A percentile compares a stretch with the other conserved stretches of the same genome.
phyloP scores from a whole-genome alignment of 2,329 filamentous ascomycete genomes.

The Sarocladium kiliense region DNA sequence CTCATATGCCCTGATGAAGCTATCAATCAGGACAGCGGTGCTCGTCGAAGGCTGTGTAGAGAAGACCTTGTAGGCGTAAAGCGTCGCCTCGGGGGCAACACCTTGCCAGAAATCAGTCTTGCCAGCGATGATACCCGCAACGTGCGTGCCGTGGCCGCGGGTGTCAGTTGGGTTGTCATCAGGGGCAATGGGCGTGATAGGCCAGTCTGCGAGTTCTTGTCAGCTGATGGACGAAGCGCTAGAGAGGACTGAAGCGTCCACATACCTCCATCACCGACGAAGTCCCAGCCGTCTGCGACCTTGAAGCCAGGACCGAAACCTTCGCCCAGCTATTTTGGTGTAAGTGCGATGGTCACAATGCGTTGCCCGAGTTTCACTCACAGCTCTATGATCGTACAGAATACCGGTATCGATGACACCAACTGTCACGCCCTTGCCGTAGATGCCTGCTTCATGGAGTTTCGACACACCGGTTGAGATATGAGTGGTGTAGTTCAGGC shows the following conservation, averaged over 20 bases:
- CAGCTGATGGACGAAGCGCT: background rate
- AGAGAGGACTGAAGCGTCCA: background rate
- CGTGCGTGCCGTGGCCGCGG: slow-evolving; percentile 23
- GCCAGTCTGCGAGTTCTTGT: background rate
- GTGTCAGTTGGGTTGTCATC: slow-evolving; percentile 22
- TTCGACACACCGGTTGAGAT: slow-evolving; percentile 19
- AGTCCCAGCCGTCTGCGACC: slow-evolving; percentile 19
- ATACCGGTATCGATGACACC: slow-evolving; percentile 22
- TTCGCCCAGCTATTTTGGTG: slow-evolving; percentile 17
- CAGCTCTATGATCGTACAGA: slow-evolving; percentile 18
- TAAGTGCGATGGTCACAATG: background rate
- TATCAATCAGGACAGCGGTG: slow-evolving; percentile 22
- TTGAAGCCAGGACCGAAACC: slow-evolving; percentile 20
- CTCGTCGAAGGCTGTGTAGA: slow-evolving; percentile 12
- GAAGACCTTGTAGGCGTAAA: slow-evolving; percentile 24
- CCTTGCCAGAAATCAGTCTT: slow-evolving; percentile 19
- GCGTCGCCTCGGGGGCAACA: slow-evolving; percentile 22
- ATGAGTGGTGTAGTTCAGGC: slow-evolving; percentile 18
- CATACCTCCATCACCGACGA: slow-evolving; percentile 17
- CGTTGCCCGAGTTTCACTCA: background rate
- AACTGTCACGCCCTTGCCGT: slow-evolving; percentile 19
- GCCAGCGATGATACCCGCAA: slow-evolving; percentile 26
- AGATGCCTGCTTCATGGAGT: slow-evolving; percentile 19
- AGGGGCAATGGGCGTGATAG: slow-evolving; percentile 11
- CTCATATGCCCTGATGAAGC: slow-evolving; percentile 28